Conservation (phyloP, 2,329 filamentous ascomycete species). For the Exophiala alcalophila region DNA sequence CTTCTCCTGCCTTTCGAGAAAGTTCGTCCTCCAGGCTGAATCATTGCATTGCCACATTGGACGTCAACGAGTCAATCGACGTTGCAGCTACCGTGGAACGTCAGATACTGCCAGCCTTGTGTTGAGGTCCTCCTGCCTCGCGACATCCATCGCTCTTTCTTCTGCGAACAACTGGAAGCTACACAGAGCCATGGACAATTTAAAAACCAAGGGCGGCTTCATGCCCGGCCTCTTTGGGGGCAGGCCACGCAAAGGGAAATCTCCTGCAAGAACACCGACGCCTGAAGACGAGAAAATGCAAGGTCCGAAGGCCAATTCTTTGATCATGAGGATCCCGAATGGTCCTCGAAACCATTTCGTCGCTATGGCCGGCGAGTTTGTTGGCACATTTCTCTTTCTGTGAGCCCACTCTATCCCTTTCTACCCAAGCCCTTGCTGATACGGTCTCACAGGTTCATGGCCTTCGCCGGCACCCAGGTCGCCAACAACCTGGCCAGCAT, state of each 20-base stretch:
- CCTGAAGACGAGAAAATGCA: conserved; percentile 24
- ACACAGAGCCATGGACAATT: conserved; percentile 28
- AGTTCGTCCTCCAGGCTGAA: background rate
- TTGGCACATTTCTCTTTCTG: conserved; percentile 51
- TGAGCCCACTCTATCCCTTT: conserved; percentile 9
- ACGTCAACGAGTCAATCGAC: background rate
- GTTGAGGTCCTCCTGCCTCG: too few relatives aligned
- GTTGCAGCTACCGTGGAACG: too few relatives aligned
- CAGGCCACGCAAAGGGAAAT: conserved; percentile 13
- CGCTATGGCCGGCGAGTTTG: conserved; percentile 50
- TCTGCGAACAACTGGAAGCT: background rate
- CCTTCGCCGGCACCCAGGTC: conserved; percentile 49
- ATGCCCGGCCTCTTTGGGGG: conserved; percentile 26
- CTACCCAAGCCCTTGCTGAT: background rate
- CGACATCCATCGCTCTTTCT: background rate
- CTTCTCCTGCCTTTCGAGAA: background rate
- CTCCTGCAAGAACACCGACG: conserved; percentile 14
- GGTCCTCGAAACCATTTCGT: conserved; percentile 45
- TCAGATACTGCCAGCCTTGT: conserved; percentile 5
- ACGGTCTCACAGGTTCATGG: conserved; percentile 39
- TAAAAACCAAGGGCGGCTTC: conserved; percentile 23
- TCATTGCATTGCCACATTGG: conserved; percentile 3
- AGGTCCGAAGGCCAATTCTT: conserved; percentile 15
- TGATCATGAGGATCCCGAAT: conserved; percentile 33
- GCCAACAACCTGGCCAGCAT: conserved; percentile 39